A percentile compares a stretch with the other conserved stretches of the same genome.
Evolutionary conservation across 2,329 filamentous ascomycete species (phyloP).

Genomic region (Aureobasidium vineae): DNA sequence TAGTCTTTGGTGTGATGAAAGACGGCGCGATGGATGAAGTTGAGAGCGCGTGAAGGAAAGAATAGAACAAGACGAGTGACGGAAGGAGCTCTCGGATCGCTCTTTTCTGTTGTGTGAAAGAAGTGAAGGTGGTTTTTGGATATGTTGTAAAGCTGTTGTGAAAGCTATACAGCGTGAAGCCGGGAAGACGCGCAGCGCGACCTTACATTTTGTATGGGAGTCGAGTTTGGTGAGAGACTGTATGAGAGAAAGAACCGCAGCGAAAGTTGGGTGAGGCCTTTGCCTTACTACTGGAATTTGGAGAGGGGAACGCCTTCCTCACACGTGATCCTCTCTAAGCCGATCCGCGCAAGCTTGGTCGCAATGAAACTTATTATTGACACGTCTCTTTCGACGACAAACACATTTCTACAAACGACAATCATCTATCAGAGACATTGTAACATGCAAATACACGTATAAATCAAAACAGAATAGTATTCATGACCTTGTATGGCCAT

Average conservation of each 20-base stretch:
- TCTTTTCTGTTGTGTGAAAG: background rate
- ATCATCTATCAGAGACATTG: background rate
- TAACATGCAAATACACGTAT: background rate
- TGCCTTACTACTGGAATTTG: background rate
- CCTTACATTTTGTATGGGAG: conserved; percentile 6
- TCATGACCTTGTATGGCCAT: background rate
- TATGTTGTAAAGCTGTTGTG: conserved; percentile 18
- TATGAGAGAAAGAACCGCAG: background rate
- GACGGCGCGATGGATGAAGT: conserved; percentile 9
- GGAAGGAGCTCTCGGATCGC: conserved; percentile 1
- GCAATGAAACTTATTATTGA: background rate
- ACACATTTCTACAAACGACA: background rate
- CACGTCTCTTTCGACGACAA: background rate
- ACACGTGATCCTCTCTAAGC: background rate
- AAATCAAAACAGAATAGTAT: background rate
- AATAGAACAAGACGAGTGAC: conserved; percentile 17
- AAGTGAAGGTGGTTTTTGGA: background rate
- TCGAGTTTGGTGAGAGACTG: background rate
- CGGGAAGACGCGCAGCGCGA: conserved; percentile 11
- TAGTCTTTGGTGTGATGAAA: conserved; percentile 5
- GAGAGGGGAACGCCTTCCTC: background rate
- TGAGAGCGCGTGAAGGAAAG: conserved; percentile 6
- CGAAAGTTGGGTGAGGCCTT: background rate
- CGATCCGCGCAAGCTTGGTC: conserved; percentile 12
- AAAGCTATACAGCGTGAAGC: background rate